Percentiles rank a stretch among this genome's conserved stretches.
Evolutionary conservation across 805 yeast genomes (phyloP).

Genomic region (Candida insectorum): DNA sequence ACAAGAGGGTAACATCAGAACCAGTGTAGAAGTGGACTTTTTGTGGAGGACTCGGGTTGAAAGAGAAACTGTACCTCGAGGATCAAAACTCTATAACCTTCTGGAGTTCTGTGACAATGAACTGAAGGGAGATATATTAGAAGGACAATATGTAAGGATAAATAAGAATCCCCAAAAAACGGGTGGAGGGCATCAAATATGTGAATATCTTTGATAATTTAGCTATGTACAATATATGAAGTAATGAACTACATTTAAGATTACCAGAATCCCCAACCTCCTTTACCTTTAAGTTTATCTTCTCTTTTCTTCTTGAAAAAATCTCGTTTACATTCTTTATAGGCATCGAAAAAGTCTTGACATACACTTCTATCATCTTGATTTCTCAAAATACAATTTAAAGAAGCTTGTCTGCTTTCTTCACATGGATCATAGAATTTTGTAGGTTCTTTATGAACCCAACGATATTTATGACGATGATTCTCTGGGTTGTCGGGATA

Average conservation of each 20-base stretch:
- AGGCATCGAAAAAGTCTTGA: slow-evolving; percentile 83
- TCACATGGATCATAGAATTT: slow-evolving; percentile 91
- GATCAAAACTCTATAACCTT: too few species aligned
- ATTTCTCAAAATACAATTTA: slow-evolving; percentile 78
- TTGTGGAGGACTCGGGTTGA: too few species aligned
- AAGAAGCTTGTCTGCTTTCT: slow-evolving; percentile 82
- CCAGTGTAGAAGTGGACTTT: too few species aligned
- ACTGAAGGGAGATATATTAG: too few species aligned
- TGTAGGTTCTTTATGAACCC: slow-evolving; percentile 74
- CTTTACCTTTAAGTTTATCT: slow-evolving; percentile 34
- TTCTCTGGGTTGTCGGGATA: slow-evolving; percentile 89
- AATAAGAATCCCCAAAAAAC: slow-evolving; percentile 3
- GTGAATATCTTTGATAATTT: background rate
- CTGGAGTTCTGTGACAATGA: too few species aligned
- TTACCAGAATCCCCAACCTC: slow-evolving; percentile 44
- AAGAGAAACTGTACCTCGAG: too few species aligned
- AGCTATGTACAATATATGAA: too few species aligned
- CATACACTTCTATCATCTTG: slow-evolving; percentile 62
- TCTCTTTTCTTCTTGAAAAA: slow-evolving; percentile 36
- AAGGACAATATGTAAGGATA: too few species aligned
- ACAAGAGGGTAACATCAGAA: too few species aligned
- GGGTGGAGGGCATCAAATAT: slow-evolving; percentile 12
- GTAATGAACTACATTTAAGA: background rate
- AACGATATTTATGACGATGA: slow-evolving; percentile 61
- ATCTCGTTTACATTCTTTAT: slow-evolving; percentile 80